Conservation (phyloP, 2,329 filamentous ascomycete genomes). For the Onygenales sp. region DNA sequence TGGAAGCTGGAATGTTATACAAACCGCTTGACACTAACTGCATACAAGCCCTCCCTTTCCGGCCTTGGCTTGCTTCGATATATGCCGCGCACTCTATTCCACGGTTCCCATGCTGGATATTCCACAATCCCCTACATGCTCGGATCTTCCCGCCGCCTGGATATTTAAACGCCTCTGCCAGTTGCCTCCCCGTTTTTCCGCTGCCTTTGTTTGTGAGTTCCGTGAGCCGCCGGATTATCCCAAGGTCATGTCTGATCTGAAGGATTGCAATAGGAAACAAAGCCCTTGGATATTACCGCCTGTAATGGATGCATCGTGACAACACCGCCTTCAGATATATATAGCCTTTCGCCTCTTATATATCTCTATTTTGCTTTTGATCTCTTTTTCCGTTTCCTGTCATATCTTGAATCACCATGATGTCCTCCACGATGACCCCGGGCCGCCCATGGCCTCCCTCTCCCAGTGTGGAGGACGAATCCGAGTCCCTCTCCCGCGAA, state of each 20-base stretch:
- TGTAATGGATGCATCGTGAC: constrained; percentile 3
- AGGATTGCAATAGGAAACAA: constrained; percentile 8
- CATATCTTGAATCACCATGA: constrained; percentile 10
- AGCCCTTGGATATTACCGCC: constrained; percentile 8
- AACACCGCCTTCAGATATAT: constrained; percentile 1
- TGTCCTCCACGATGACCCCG: constrained; percentile 17
- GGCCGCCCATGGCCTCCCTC: constrained; percentile 31
- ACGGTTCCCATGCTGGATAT: constrained; percentile 3
- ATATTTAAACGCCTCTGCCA: constrained; percentile 1
- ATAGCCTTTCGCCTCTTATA: constrained; percentile 1
- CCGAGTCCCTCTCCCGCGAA: constrained; percentile 33
- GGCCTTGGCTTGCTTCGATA: not conserved
- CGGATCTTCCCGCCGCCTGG: not conserved
- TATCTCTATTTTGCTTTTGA: not conserved
- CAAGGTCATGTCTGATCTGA: constrained; percentile 12
- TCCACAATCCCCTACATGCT: not conserved
- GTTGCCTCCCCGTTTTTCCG: not conserved
- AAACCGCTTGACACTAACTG: not conserved
- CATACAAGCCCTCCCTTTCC: not conserved
- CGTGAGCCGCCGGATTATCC: constrained; percentile 6
- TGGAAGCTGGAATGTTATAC: not conserved
- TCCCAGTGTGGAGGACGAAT: constrained; percentile 37
- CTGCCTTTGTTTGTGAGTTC: constrained; percentile 8
- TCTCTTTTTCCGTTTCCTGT: constrained; percentile 3
- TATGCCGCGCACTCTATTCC: not conserved